A percentile compares a stretch with the other conserved stretches of the same genome.
Conservation (phyloP, 305 asterid genomes). For the Rubia balearica region DNA sequence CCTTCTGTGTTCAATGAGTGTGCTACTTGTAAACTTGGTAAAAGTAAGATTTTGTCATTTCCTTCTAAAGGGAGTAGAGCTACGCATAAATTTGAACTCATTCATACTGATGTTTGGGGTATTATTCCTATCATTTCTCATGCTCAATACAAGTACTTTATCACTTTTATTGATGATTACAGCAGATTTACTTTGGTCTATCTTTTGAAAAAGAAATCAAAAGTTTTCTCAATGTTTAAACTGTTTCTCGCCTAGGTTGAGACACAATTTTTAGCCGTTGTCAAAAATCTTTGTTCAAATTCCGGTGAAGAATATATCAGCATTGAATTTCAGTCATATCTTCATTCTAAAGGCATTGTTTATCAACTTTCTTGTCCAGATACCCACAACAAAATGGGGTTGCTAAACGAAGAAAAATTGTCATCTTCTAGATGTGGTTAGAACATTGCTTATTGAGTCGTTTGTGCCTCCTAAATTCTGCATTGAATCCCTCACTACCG, state of each 20-base stretch:
- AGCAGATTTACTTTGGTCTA: too few species aligned
- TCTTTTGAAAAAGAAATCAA: too few species aligned
- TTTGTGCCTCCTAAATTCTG: neutral
- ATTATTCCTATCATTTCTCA: too few species aligned
- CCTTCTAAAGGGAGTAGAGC: too few species aligned
- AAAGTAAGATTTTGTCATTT: too few species aligned
- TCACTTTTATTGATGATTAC: too few species aligned
- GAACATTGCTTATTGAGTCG: neutral
- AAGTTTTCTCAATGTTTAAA: too few species aligned
- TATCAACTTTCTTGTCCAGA: too few species aligned
- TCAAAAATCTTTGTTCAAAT: neutral
- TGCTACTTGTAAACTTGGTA: neutral
- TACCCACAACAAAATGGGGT: neutral
- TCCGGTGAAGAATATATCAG: neutral
- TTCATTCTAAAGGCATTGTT: neutral
- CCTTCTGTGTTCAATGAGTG: neutral
- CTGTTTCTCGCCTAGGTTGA: too few species aligned
- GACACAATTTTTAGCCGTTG: too few species aligned
- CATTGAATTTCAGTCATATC: neutral
- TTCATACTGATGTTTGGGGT: neutral
- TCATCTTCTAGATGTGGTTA: neutral
- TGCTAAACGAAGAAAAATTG: neutral
- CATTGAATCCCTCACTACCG: neutral
- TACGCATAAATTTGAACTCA: neutral
- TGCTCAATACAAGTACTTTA: too few species aligned